Base-by-base conservation (phyloP, 208 protist species). In the Strigomonas galati region DNA sequence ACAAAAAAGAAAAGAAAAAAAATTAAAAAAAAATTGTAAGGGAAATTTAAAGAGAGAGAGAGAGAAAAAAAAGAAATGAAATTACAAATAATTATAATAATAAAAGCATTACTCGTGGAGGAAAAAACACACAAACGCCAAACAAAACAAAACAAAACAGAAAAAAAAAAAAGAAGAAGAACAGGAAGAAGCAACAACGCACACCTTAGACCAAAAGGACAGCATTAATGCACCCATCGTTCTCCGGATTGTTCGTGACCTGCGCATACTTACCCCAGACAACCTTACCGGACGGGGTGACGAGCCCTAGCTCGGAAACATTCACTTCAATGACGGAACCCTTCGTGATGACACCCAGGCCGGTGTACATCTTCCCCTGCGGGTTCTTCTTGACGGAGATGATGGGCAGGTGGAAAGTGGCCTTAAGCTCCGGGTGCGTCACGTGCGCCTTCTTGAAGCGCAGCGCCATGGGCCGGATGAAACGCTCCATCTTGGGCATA, bases 271-370 rank as follows among this genome's bases (percentile, higher is more conserved):
- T 99, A 69, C 95, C 90, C 91, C 90, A 98, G n/a, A 97, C 89
- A 23, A 99, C 98, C 71, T 99, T 99, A 66, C 99, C 99, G 1
- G 89, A 94, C 12, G 96, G 96, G 4, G 99, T 99, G 19, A 99
- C 99, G 1, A 99, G 86, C 40, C 99, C 99, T n/a, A 99, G 85
- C 67, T 99, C 98, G 54, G 91, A 97, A n/a, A 99, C 99, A 78
- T 99, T 99, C 21, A 99, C 98, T 85, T 99, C 99, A 62, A 99
- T 98, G 53, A 99, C 98, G 1, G 98, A 99, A 62, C 99, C 99
- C 81, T 99, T 99, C 6, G 99, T 99, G 73, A 99, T 99, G 46
- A 99, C 98, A 52, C 99, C 99, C 4, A 99, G 92, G n/a, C 90
- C 90, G 2, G 99, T 99, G 81, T 99, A 99, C 72, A 99, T 91